Base-by-base conservation (phyloP, 208 protist species). In the Blechomonas ayalai region DNA sequence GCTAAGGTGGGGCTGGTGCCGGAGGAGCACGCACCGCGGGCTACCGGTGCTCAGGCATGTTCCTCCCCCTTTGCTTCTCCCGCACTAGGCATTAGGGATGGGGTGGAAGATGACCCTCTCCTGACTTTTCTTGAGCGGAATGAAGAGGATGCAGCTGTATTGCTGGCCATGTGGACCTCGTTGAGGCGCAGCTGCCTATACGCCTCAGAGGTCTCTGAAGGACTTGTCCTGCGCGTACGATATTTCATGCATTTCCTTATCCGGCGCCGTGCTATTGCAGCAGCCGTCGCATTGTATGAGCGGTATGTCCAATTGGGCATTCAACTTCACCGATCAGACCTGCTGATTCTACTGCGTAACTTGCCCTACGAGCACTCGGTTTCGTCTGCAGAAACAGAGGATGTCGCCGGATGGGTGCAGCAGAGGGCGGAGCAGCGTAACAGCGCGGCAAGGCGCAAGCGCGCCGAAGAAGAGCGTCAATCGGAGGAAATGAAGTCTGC, bases 151-250 rank as follows among this genome's bases (percentile, higher is more conserved):
- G 79, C 67, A 1, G 78, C 64, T 15, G 29, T 77, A n/a, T 29
- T 92, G 28, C 67, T 92, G 10, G 78, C 73, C 37, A 88, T 83
- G 76, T 88, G 78, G 79, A 83, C 76, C 2, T 83, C 79, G 0
- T 50, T 92, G 23, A 63, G 72, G 37, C 78, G 83, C 45, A 71
- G 76, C 48, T 92, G 83, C 36, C 57, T 86, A 25, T 74, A 82
- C 50, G 75, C 72, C 16, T 83, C 79, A 3, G 75, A 81, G 25
- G 44, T 92, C 15, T 82, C 78, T 3, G 78, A 87, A 62, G 68
- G 60, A 9, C 40, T 88, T 12, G 52, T 65, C 5, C 52, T 85
- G 53, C 68, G 72, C 20, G 70, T 82, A 5, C 68, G 83, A 23
- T 86, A 72, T 54, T 67, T 79, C 28, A 52, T 92, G 0, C 83